Evolutionary conservation across 441 rosid species (phyloP).

Genomic region (Bocquillonia castaneifolia): DNA sequence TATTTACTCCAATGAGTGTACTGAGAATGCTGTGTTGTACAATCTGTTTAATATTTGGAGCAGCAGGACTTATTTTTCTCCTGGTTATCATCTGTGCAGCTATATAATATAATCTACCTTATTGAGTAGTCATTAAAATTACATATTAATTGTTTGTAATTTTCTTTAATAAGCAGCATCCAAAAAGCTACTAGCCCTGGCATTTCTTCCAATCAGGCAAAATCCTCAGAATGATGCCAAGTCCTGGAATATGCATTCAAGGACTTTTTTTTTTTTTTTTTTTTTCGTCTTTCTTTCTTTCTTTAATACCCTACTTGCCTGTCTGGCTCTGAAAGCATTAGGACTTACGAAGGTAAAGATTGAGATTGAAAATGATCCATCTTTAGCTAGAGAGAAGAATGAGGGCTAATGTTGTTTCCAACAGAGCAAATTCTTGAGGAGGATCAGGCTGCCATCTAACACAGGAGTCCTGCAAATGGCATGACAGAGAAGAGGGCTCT

Average conservation of each 20-base stretch:
- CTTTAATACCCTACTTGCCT: too few species aligned
- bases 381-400: neutral
- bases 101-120: constrained; percentile 21
- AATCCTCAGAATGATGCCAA: too few species aligned
- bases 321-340: too few species aligned
- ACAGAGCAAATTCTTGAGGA: neutral
- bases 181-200: too few species aligned
- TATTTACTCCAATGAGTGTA: constrained; percentile 13
- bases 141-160: neutral
- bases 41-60: constrained; percentile 30
- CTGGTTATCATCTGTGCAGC: constrained; percentile 35
- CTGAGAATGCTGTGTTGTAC: constrained; percentile 24
- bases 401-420: neutral
- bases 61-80: constrained; percentile 28
- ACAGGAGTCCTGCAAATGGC: too few species aligned
- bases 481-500: too few species aligned
- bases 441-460: neutral
- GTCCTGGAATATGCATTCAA: too few species aligned
- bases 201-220: too few species aligned
- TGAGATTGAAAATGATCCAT: neutral
- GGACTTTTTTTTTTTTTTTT: too few species aligned
- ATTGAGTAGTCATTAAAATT: too few species aligned
- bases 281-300: too few species aligned
- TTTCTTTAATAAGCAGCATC: neutral
- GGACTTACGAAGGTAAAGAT: neutral